Percentiles rank a stretch among this genome's conserved stretches.
Evolutionary conservation across 805 yeast genomes (phyloP).

Genomic region (Candida lessepsii): DNA sequence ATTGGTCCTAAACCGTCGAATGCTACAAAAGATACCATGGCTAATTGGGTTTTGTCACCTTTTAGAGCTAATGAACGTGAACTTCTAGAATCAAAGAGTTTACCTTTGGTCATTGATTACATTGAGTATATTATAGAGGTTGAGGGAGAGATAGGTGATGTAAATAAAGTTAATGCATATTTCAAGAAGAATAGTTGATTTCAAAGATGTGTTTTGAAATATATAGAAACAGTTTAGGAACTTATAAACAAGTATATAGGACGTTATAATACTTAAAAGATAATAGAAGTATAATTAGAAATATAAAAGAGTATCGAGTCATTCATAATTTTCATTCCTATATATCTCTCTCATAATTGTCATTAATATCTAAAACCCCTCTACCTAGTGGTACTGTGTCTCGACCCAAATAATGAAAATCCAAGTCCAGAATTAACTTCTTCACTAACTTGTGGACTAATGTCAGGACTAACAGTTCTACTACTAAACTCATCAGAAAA

Average conservation of each 20-base stretch:
- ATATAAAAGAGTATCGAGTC: no score
- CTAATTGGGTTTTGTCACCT: conserved; percentile 40
- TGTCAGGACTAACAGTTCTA: conserved; percentile 16
- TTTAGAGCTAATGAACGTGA: conserved; percentile 28
- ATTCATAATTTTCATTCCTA: neutral
- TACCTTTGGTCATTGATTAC: conserved; percentile 19
- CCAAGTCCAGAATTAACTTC: conserved; percentile 13
- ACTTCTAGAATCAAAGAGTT: conserved; percentile 11
- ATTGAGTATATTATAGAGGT: conserved; percentile 22
- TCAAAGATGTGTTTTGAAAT: no score
- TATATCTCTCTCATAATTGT: neutral
- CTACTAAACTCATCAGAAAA: conserved; percentile 13
- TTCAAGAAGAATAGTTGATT: conserved; percentile 7
- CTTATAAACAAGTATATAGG: no score
- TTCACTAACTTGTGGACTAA: conserved; percentile 8
- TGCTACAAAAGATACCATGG: conserved; percentile 35
- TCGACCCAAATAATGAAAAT: neutral
- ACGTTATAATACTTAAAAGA: no score
- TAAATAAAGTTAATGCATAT: conserved; percentile 26
- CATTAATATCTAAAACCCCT: neutral
- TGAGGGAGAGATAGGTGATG: conserved; percentile 22
- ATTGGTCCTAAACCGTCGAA: conserved; percentile 44
- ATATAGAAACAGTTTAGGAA: no score
- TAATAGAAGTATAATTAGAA: no score
- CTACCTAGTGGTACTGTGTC: neutral